Evolutionary conservation across 2,329 filamentous ascomycete species (phyloP).

Genomic region (Colletotrichum nymphaeae): DNA sequence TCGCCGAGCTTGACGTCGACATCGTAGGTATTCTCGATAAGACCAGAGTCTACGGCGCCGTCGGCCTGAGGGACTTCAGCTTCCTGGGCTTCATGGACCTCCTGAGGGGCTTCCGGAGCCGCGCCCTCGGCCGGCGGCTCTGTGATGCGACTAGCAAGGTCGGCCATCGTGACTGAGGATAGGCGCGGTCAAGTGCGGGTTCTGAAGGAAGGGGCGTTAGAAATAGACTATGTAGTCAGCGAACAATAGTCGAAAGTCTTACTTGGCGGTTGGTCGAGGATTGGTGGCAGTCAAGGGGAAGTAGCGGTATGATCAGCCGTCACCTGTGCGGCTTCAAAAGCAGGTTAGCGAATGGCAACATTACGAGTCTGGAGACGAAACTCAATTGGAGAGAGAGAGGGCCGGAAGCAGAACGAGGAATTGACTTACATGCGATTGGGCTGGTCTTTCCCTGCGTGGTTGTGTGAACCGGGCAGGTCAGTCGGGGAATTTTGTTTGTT

Average conservation of each 20-base stretch:
- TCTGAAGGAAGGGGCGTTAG: constrained; percentile 14
- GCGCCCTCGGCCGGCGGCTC: constrained; percentile 50
- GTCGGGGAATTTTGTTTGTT: background rate
- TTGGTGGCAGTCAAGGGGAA: constrained; percentile 5
- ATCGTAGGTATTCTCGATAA: constrained; percentile 81
- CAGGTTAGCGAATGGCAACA: constrained; percentile 17
- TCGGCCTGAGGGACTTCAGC: constrained; percentile 48
- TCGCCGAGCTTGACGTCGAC: constrained; percentile 95
- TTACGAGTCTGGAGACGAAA: background rate
- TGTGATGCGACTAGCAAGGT: constrained; percentile 64
- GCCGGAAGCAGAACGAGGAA: background rate
- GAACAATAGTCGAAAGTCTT: constrained; percentile 34
- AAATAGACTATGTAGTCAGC: constrained; percentile 27
- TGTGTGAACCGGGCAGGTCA: background rate
- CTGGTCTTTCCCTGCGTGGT: background rate
- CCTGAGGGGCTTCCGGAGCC: constrained; percentile 36
- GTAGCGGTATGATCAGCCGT: constrained; percentile 22
- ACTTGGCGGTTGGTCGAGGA: constrained; percentile 6
- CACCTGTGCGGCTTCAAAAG: background rate
- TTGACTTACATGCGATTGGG: constrained; percentile 3
- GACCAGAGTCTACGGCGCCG: constrained; percentile 57
- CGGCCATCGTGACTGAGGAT: constrained; percentile 51
- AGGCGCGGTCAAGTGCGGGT: background rate
- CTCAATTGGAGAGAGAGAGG: background rate
- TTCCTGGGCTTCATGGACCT: constrained; percentile 38